These are phyloP conservation scores for Coniella vitis DNA, from an alignment of 2,329 filamentous ascomycete genomes.

Conservation along the genomic window DNA sequence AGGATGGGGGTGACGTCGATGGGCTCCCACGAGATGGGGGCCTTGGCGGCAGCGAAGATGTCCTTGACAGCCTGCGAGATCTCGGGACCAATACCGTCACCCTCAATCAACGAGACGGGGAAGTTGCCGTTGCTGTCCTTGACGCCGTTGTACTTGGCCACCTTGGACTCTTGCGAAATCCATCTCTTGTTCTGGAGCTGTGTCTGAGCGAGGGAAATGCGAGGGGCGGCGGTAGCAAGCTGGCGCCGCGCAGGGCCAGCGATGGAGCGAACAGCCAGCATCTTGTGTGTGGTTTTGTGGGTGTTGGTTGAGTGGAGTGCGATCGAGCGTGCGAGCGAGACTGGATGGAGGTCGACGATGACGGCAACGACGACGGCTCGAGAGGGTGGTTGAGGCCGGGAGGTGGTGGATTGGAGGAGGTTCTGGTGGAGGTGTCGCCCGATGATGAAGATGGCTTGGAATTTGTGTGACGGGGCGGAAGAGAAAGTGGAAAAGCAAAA, in stretches of 20 bases:
- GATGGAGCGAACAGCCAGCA: constrained; percentile 78
- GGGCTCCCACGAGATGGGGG: constrained; percentile 93
- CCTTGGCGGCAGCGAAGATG: constrained; percentile 91
- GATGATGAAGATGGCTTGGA: too few species aligned
- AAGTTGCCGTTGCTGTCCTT: constrained; percentile 93
- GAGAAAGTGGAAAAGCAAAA: too few species aligned
- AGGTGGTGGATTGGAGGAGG: neutral
- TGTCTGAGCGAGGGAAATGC: constrained; percentile 34
- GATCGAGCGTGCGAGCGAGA: neutral
- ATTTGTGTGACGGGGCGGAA: neutral
- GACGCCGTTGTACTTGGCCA: constrained; percentile 88
- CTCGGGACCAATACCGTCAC: constrained; percentile 97
- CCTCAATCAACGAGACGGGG: constrained; percentile 95
- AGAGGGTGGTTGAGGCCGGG: neutral
- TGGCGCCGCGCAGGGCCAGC: constrained; percentile 69
- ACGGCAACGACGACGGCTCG: neutral
- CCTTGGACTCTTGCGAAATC: constrained; percentile 58
- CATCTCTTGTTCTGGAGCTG: constrained; percentile 51
- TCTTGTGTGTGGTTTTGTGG: constrained; percentile 29
- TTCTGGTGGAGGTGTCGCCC: neutral
- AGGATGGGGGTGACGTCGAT: constrained; percentile 92
- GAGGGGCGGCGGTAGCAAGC: constrained; percentile 64
- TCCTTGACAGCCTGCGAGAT: constrained; percentile 98
- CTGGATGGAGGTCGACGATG: neutral
- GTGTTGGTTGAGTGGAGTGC: neutral